Conservation (phyloP, 1,284 basidiomycete genomes). For the Ganoderma leucocontextum region DNA sequence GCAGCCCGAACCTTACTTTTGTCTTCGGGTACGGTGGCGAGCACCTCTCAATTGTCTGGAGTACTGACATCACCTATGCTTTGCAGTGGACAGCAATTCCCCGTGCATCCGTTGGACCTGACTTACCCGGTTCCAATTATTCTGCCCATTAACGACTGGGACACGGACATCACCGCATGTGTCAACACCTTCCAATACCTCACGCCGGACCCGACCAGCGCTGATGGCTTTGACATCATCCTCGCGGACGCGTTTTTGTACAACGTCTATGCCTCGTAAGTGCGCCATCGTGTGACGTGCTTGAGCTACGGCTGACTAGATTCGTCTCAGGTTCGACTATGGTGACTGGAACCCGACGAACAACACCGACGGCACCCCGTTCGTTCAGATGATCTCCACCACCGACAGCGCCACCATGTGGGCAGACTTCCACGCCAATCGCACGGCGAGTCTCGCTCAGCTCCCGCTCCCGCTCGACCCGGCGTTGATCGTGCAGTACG, state of each 20-base stretch:
- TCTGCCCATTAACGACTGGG: background rate
- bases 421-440: conserved; percentile 35
- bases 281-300: background rate
- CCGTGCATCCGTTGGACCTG: conserved; percentile 39
- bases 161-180: conserved; percentile 15
- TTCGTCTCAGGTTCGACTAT: conserved; percentile 47
- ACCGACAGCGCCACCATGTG: conserved; percentile 31
- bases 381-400: conserved; percentile 43
- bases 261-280: conserved; percentile 51
- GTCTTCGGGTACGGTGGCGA: conserved; percentile 36
- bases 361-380: conserved; percentile 38
- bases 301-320: background rate
- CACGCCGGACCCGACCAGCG: conserved; percentile 30
- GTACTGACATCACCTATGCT: background rate
- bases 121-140: conserved; percentile 10
- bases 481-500: conserved; percentile 14
- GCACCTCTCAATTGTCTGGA: background rate
- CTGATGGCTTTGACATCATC: conserved; percentile 43
- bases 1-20: conserved; percentile 36
- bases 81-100: conserved; percentile 17
- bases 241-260: conserved; percentile 51
- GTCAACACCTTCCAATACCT: conserved; percentile 20
- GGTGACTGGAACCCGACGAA: conserved; percentile 43
- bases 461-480: conserved; percentile 26
- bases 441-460: conserved; percentile 25